Conservation (phyloP, 768 basidiomycete species). For the Hortiboletus campestris region DNA sequence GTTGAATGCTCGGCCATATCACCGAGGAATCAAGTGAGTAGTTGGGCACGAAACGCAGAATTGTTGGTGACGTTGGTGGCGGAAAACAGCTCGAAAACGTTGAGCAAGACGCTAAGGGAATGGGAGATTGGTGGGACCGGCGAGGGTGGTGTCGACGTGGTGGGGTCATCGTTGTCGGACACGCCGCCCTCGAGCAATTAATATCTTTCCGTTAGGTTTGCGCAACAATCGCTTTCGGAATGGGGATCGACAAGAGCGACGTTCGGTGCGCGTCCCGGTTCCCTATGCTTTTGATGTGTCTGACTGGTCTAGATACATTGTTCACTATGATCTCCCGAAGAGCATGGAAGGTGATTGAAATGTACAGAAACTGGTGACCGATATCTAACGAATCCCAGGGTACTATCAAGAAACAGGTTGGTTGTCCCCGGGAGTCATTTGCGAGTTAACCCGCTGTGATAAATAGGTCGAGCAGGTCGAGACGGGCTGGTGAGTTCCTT, state of each 20-base stretch:
- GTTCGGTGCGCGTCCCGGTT: slow-evolving; percentile 47
- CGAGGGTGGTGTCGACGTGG: slow-evolving; percentile 59
- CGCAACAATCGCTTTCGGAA: slow-evolving; percentile 81
- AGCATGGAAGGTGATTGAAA: slow-evolving; percentile 67
- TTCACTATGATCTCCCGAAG: slow-evolving; percentile 81
- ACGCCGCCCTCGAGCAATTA: not conserved
- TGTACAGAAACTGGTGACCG: not conserved
- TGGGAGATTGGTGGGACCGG: slow-evolving; percentile 58
- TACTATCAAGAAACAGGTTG: slow-evolving; percentile 87
- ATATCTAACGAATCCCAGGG: slow-evolving; percentile 39
- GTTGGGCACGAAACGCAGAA: not conserved
- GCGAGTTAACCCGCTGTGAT: slow-evolving; percentile 4
- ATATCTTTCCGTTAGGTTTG: slow-evolving; percentile 49
- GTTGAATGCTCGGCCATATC: slow-evolving; percentile 68
- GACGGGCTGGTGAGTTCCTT: slow-evolving; percentile 60
- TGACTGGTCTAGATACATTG: slow-evolving; percentile 53
- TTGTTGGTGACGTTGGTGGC: not conserved
- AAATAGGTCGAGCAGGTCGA: slow-evolving; percentile 70
- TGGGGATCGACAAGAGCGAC: slow-evolving; percentile 83
- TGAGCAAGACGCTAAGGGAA: slow-evolving; percentile 55
- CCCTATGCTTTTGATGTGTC: not conserved
- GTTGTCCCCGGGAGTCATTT: slow-evolving; percentile 7
- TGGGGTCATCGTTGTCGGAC: slow-evolving; percentile 31
- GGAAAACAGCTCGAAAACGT: slow-evolving; percentile 39
- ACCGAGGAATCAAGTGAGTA: slow-evolving; percentile 62